These are phyloP conservation scores for Neopestalotiopsis sp. DNA, from an alignment of 2,329 filamentous ascomycete species.

Conservation along the genomic window DNA sequence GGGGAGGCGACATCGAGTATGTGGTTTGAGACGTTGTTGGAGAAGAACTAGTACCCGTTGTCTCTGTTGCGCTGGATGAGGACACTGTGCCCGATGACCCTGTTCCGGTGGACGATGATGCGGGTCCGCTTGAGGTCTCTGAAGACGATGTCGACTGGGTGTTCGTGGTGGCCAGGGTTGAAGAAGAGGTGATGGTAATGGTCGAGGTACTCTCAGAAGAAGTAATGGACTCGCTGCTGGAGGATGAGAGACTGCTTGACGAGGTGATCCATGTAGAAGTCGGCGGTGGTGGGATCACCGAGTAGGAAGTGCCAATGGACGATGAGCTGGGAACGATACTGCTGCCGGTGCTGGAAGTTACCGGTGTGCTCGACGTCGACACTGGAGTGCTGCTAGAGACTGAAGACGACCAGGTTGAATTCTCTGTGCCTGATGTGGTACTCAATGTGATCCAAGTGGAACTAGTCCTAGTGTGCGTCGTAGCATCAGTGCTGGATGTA, in stretches of 20 bases:
- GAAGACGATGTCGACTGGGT: background rate
- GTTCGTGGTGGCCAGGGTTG: conserved; percentile 7
- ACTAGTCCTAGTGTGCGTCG: background rate
- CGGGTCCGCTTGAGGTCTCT: background rate
- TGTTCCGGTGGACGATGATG: background rate
- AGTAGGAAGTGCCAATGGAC: conserved; percentile 19
- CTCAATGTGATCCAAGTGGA: background rate
- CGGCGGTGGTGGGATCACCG: conserved; percentile 7
- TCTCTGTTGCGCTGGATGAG: background rate
- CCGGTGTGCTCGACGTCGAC: background rate
- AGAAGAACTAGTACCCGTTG: background rate
- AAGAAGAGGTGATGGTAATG: conserved; percentile 7
- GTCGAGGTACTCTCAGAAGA: conserved; percentile 1
- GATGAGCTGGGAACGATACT: conserved; percentile 13
- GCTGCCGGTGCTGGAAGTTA: conserved; percentile 5
- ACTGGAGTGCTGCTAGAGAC: background rate
- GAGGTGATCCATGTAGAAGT: conserved; percentile 1
- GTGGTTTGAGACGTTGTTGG: background rate
- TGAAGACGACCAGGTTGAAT: background rate
- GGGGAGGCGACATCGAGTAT: background rate
- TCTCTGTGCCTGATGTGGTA: background rate
- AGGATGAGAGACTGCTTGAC: background rate
- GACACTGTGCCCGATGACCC: background rate
- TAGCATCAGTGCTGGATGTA: background rate
- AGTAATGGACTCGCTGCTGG: background rate